Conservation (phyloP, 345 rosid genomes). For the Conringia planisiliqua region DNA sequence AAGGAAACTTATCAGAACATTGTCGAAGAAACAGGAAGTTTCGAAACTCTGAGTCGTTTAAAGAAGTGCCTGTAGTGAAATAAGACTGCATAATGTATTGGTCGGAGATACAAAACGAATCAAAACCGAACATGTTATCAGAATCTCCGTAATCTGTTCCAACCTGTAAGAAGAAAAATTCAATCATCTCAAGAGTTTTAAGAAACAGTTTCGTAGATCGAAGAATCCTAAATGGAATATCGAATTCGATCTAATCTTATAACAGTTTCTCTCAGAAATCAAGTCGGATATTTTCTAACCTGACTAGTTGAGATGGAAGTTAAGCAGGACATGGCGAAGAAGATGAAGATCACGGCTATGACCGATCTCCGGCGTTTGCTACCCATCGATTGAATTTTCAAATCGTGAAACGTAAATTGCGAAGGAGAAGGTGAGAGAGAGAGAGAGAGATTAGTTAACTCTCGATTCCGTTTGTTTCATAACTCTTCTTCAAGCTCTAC, state of each 20-base stretch:
- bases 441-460: neutral
- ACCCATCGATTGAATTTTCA: constrained; percentile 12
- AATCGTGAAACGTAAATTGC: neutral
- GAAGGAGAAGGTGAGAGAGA: neutral
- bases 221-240: neutral
- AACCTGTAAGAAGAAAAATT: neutral
- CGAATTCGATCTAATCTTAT: neutral
- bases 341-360: neutral
- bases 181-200: neutral
- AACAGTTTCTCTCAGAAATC: neutral
- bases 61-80: constrained; percentile 42
- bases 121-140: neutral
- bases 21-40: constrained; percentile 39
- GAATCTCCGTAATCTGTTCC: neutral
- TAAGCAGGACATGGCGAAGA: constrained; percentile 1
- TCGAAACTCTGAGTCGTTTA: constrained; percentile 47
- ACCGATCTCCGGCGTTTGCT: constrained; percentile 2
- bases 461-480: neutral
- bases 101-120: constrained; percentile 23
- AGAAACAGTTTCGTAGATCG: no score
- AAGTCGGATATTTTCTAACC: neutral
- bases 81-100: constrained; percentile 55
- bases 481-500: neutral
- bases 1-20: constrained; percentile 32
- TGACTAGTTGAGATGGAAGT: neutral